A percentile compares a stretch with the other conserved stretches of the same genome.
Conservation (phyloP, 345 rosid genomes). For the Salix koriyanagi region DNA sequence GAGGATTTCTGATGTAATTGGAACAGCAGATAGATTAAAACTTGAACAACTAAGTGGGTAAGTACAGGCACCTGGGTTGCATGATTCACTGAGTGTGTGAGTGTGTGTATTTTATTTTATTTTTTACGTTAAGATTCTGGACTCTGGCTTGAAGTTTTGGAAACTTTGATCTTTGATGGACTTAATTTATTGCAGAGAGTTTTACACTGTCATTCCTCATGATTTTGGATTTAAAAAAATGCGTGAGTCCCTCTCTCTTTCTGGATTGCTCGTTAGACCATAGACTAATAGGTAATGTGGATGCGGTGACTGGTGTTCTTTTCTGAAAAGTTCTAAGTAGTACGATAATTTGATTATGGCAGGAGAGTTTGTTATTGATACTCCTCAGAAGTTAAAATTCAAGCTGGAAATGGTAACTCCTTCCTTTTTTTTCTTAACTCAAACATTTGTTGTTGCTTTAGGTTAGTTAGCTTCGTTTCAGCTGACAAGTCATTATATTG, state of each 20-base stretch:
- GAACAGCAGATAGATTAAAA: constrained; percentile 37
- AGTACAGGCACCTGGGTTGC: constrained; percentile 13
- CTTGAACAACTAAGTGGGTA: constrained; percentile 85
- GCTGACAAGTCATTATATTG: not conserved
- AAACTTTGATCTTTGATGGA: constrained; percentile 3
- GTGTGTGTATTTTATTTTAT: not conserved
- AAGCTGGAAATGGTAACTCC: constrained; percentile 78
- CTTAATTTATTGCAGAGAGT: constrained; percentile 55
- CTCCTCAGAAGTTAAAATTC: constrained; percentile 72
- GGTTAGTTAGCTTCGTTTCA: not conserved
- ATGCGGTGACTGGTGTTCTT: not conserved
- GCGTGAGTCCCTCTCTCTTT: constrained; percentile 52
- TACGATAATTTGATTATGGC: constrained; percentile 29
- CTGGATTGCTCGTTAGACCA: not conserved
- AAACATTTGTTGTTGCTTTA: constrained; percentile 7
- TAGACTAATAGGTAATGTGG: not conserved
- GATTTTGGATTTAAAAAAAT: constrained; percentile 83
- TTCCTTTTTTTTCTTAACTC: constrained; percentile 1
- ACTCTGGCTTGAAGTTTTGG: not conserved
- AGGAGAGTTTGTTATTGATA: constrained; percentile 86
- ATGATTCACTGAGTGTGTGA: not conserved
- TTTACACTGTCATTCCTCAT: constrained; percentile 86
- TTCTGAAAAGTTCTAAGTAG: constrained; percentile 1
- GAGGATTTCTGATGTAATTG: constrained; percentile 59
- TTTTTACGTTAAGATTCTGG: not conserved